These are phyloP conservation scores for Fistulinella staudtii DNA, from an alignment of 1,284 basidiomycete species.

Conservation along the genomic window DNA sequence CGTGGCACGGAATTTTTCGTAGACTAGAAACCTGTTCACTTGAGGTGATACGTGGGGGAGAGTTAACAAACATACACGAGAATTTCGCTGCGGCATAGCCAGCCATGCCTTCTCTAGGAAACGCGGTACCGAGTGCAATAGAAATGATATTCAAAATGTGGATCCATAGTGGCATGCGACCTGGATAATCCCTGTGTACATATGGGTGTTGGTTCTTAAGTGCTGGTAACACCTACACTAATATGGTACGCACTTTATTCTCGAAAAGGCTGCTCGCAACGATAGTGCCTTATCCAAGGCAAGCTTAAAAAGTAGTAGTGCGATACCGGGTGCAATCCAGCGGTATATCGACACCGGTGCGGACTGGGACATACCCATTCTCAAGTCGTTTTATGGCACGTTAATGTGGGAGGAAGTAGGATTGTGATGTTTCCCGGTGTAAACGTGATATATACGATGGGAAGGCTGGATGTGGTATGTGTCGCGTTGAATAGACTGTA, in stretches of 20 bases:
- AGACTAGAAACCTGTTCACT: too few species aligned
- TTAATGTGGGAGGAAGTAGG: too few species aligned
- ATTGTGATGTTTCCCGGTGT: too few species aligned
- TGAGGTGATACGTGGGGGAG: too few species aligned
- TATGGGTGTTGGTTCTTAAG: not conserved
- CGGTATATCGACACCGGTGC: too few species aligned
- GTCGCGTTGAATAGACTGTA: too few species aligned
- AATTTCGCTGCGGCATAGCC: constrained; percentile 35
- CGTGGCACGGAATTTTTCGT: too few species aligned
- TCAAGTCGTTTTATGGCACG: too few species aligned
- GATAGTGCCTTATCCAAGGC: constrained; percentile 10
- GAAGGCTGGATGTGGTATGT: too few species aligned
- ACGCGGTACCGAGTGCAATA: constrained; percentile 26
- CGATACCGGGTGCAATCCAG: too few species aligned
- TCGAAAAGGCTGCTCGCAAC: constrained; percentile 17
- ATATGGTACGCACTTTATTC: constrained; percentile 24
- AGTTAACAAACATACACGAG: constrained; percentile 26
- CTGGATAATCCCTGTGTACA: constrained; percentile 23
- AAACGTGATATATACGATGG: too few species aligned
- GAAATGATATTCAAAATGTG: constrained; percentile 30
- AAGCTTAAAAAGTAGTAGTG: not conserved
- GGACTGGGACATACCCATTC: too few species aligned
- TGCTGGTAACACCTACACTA: not conserved
- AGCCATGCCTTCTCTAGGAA: constrained; percentile 32
- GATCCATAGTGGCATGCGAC: constrained; percentile 26